These are phyloP conservation scores for Torulaspora indica DNA, from an alignment of 805 yeast genomes.

Conservation along the genomic window DNA sequence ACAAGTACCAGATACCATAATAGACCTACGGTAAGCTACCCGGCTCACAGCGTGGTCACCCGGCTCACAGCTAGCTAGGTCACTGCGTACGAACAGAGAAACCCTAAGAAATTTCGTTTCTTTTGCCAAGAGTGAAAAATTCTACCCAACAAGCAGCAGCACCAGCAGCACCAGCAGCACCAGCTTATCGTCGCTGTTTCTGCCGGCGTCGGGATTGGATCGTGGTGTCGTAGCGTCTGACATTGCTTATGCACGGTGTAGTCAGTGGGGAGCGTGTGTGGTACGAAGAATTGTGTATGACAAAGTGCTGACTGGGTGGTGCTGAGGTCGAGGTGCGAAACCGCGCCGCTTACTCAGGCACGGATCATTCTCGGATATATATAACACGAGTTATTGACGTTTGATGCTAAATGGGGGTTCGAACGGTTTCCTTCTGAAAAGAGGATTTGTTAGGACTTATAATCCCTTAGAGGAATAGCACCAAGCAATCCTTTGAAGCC, in stretches of 20 bases:
- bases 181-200: neutral
- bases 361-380: slow-evolving; percentile 1
- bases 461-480: neutral
- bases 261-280: too few species aligned
- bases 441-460: neutral
- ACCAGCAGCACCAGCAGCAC: neutral
- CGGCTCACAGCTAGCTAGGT: too few species aligned
- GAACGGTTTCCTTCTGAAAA: slow-evolving; percentile 1
- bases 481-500: too few species aligned
- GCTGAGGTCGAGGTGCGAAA: neutral
- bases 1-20: slow-evolving; percentile 6
- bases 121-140: slow-evolving; percentile 1
- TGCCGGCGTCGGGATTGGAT: neutral
- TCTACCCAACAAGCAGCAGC: slow-evolving; percentile 3
- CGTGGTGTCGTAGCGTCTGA: neutral
- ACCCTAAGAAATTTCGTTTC: neutral
- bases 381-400: neutral
- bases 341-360: neutral
- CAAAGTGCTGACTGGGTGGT: too few species aligned
- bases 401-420: slow-evolving; percentile 3
- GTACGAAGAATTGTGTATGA: neutral
- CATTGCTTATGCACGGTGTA: neutral
- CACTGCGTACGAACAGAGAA: neutral
- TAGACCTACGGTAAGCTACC: too few species aligned
- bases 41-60: too few species aligned